Evolutionary conservation across 2,329 filamentous ascomycete genomes (phyloP).

Genomic region (Stemphylium beticola): DNA sequence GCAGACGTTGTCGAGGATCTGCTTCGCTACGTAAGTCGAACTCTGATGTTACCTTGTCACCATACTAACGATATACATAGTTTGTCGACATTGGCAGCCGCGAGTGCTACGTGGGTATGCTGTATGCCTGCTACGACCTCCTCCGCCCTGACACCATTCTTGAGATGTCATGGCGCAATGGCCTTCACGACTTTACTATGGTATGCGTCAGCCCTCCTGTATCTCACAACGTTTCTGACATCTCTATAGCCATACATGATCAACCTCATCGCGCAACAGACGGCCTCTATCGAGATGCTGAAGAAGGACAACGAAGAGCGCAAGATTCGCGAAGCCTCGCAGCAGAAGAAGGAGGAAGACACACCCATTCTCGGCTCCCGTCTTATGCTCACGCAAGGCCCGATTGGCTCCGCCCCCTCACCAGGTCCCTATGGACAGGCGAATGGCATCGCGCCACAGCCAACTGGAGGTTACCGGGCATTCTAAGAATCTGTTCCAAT

Average conservation of each 20-base stretch:
- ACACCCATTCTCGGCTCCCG: constrained; percentile 90
- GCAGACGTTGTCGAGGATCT: constrained; percentile 92
- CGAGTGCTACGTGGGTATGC: constrained; percentile 99
- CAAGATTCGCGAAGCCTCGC: constrained; percentile 72
- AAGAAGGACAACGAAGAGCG: constrained; percentile 97
- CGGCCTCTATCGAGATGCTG: constrained; percentile 78
- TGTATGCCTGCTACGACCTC: constrained; percentile 97
- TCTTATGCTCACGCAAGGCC: constrained; percentile 95
- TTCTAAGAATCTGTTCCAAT: constrained; percentile 33
- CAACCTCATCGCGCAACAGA: constrained; percentile 93
- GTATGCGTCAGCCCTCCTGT: constrained; percentile 32
- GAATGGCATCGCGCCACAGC: constrained; percentile 88
- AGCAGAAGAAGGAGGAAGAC: constrained; percentile 90
- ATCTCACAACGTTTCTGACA: constrained; percentile 4
- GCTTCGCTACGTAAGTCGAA: constrained; percentile 85
- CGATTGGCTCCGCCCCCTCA: constrained; percentile 63
- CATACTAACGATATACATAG: constrained; percentile 59
- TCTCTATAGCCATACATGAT: constrained; percentile 83
- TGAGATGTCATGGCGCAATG: constrained; percentile 96
- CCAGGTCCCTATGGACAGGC: constrained; percentile 76
- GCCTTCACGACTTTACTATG: constrained; percentile 97
- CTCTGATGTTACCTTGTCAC: background rate
- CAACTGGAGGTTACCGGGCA: constrained; percentile 67
- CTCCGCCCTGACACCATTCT: constrained; percentile 91
- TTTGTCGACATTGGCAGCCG: constrained; percentile 99